These are phyloP conservation scores for Pestalotiopsis sp. DNA, from an alignment of 2,329 filamentous ascomycete genomes.

Conservation along the genomic window DNA sequence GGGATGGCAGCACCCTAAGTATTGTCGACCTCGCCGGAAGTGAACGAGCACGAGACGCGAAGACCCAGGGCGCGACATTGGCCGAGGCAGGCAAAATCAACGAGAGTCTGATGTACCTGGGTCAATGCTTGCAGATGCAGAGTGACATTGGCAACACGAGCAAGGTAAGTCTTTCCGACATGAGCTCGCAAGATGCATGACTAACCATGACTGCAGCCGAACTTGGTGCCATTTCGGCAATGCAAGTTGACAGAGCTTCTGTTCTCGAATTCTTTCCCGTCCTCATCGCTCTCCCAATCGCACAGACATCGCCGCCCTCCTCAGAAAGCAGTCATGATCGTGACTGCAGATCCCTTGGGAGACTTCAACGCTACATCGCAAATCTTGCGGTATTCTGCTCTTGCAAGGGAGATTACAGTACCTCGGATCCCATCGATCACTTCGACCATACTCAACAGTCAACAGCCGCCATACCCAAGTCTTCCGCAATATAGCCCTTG, in stretches of 20 bases:
- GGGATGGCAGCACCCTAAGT: conserved; percentile 78
- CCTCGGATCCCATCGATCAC: conserved; percentile 84
- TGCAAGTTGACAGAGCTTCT: conserved; percentile 84
- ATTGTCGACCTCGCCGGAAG: conserved; percentile 93
- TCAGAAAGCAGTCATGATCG: conserved; percentile 93
- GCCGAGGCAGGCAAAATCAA: conserved; percentile 98
- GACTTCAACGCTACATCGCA: conserved; percentile 98
- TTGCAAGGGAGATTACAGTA: conserved; percentile 90
- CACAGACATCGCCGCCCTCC: conserved; percentile 58
- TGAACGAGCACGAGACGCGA: conserved; percentile 88
- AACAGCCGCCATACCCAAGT: conserved; percentile 18
- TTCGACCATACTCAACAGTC: conserved; percentile 59
- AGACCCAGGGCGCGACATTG: conserved; percentile 88
- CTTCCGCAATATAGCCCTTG: conserved; percentile 20
- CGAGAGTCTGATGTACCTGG: conserved; percentile 96
- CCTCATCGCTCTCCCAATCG: conserved; percentile 48
- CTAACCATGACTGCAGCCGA: conserved; percentile 50
- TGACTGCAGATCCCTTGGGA: conserved; percentile 87
- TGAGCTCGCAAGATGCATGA: background rate
- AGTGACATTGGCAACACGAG: conserved; percentile 72
- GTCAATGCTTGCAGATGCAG: conserved; percentile 95
- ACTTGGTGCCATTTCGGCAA: conserved; percentile 76
- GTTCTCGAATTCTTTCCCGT: conserved; percentile 86
- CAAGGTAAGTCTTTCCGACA: conserved; percentile 56
- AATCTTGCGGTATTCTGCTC: conserved; percentile 89